phyloP scores from a whole-genome alignment of 768 basidiomycete genomes.

The Daedaleopsis nitida region DNA sequence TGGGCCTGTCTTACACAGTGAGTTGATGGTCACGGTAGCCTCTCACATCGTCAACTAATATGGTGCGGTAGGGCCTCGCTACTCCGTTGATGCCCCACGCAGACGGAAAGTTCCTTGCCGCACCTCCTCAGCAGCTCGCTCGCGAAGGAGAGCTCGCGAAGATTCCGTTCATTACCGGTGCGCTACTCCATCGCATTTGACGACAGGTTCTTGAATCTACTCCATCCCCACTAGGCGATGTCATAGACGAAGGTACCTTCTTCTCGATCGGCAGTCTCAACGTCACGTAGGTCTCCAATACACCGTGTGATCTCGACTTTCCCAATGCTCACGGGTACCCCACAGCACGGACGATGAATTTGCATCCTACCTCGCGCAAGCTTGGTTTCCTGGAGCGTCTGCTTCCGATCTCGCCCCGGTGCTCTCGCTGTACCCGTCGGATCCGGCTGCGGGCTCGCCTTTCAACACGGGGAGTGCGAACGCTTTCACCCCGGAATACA shows the following conservation, averaged over 20 bases:
- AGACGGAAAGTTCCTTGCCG: conserved; percentile 53
- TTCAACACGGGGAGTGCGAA: conserved; percentile 50
- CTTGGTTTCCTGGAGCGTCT: conserved; percentile 28
- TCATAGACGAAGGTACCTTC: conserved; percentile 60
- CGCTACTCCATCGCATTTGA: not conserved
- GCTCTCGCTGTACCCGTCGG: conserved; percentile 26
- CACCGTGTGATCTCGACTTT: too few relatives aligned
- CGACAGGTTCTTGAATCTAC: not conserved
- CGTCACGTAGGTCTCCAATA: conserved; percentile 30
- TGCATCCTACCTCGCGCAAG: conserved; percentile 17
- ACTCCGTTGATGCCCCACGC: conserved; percentile 46
- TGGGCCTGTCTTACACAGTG: conserved; percentile 29
- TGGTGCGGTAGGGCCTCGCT: conserved; percentile 23
- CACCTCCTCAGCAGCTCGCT: conserved; percentile 41
- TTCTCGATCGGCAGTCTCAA: conserved; percentile 32
- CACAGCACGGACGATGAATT: conserved; percentile 27
- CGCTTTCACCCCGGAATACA: conserved; percentile 43
- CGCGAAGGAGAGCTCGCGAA: conserved; percentile 46
- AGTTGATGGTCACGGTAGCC: not conserved
- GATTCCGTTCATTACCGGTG: conserved; percentile 50
- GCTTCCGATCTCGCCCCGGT: conserved; percentile 19
- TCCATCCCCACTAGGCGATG: not conserved
- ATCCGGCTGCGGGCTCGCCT: conserved; percentile 50
- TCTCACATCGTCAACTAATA: not conserved
- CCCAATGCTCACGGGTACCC: not conserved